Percentiles rank a stretch among this genome's conserved stretches.
These are phyloP conservation scores for Rhodamnia rubescens DNA, from an alignment of 345 rosid genomes.

Conservation along the genomic window DNA sequence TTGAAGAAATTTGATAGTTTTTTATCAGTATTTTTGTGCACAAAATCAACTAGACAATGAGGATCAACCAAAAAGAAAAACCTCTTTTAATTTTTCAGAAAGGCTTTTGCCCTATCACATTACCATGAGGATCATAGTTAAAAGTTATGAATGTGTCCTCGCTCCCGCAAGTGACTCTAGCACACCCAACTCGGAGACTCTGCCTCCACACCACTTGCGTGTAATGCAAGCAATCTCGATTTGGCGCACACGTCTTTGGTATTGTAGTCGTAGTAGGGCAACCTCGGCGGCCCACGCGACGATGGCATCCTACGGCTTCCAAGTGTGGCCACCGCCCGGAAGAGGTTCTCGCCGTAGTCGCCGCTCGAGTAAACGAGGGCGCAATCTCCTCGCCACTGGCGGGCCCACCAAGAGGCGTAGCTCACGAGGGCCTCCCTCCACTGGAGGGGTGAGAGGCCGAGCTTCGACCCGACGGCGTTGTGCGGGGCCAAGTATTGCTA, in stretches of 20 bases:
- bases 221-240: conserved; percentile 41
- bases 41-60: too few relatives aligned
- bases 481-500: conserved; percentile 36
- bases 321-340: conserved; percentile 53
- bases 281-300: conserved; percentile 45
- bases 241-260: conserved; percentile 32
- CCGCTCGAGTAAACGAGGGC: conserved; percentile 36
- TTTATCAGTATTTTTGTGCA: too few relatives aligned
- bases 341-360: conserved; percentile 50
- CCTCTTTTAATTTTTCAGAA: conserved; percentile 11
- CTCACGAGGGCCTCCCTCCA: conserved; percentile 47
- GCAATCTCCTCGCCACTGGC: conserved; percentile 28
- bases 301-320: conserved; percentile 39
- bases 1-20: too few relatives aligned
- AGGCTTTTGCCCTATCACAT: conserved; percentile 49
- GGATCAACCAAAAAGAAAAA: neutral
- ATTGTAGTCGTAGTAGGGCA: conserved; percentile 20
- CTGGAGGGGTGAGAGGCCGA: conserved; percentile 38
- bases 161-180: conserved; percentile 20
- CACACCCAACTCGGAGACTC: conserved; percentile 46
- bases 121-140: conserved; percentile 61
- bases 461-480: conserved; percentile 28
- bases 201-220: conserved; percentile 65
- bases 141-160: conserved; percentile 47
- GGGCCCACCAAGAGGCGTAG: conserved; percentile 33